Percentiles rank a stretch among this genome's conserved stretches.
These are phyloP conservation scores for Cordyceps pruinosa DNA, from an alignment of 2,329 filamentous ascomycete genomes.

Conservation along the genomic window DNA sequence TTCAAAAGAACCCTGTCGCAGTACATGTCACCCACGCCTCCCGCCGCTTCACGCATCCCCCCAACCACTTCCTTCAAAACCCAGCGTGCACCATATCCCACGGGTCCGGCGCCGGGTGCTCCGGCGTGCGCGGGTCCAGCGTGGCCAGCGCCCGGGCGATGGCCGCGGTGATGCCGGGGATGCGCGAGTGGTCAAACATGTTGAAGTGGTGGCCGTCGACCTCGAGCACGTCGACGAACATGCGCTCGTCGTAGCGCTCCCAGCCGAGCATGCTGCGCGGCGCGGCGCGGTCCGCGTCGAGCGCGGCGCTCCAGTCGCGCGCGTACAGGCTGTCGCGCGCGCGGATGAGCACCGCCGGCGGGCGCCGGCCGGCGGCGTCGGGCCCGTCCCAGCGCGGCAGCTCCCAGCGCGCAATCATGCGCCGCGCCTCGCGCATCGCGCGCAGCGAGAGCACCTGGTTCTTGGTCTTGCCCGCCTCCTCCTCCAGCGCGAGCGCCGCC, in stretches of 20 bases:
- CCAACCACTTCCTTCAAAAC: not conserved
- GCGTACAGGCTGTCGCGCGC: constrained; percentile 35
- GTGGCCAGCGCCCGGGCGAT: constrained; percentile 16
- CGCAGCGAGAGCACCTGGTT: constrained; percentile 29
- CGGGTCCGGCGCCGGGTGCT: not conserved
- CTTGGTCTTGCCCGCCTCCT: constrained; percentile 26
- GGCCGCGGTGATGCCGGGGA: constrained; percentile 22
- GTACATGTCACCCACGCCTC: not conserved
- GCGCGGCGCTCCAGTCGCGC: constrained; percentile 20
- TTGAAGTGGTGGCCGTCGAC: constrained; percentile 47
- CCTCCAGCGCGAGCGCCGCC: too few relatives aligned
- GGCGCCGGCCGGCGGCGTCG: constrained; percentile 22
- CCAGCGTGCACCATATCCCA: not conserved
- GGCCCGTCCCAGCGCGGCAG: constrained; percentile 33
- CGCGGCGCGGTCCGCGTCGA: constrained; percentile 40
- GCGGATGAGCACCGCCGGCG: constrained; percentile 39
- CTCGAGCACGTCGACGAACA: constrained; percentile 40
- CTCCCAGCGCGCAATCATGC: constrained; percentile 35
- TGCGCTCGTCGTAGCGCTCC: constrained; percentile 36
- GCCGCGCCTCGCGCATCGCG: constrained; percentile 36
- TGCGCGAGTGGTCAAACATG: constrained; percentile 31
- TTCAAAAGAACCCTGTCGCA: not conserved
- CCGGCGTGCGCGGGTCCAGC: constrained; percentile 6
- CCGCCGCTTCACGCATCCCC: not conserved
- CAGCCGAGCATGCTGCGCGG: constrained; percentile 37